These are phyloP conservation scores for Ambrosia hybrid DNA, from an alignment of 140 eudicot species.

Conservation along the genomic window DNA sequence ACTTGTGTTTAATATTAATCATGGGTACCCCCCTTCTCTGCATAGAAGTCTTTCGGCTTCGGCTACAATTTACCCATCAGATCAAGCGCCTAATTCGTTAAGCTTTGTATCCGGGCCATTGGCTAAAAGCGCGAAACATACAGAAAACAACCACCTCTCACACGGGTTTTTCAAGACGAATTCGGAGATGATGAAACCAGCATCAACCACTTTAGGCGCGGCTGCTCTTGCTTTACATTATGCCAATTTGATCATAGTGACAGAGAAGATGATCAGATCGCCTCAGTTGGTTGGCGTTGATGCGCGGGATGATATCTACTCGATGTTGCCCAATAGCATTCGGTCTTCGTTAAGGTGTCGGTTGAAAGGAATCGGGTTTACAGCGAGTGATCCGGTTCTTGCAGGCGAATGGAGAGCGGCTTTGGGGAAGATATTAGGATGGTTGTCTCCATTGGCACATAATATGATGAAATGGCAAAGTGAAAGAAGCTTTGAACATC, in stretches of 20 bases:
- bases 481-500: conserved; percentile 94
- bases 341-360: conserved; percentile 60
- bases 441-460: conserved; percentile 92
- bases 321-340: conserved; percentile 81
- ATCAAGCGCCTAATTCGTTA: conserved; percentile 36
- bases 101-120: conserved; percentile 71
- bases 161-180: conserved; percentile 59
- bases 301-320: conserved; percentile 90
- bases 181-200: conserved; percentile 59
- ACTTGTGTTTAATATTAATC: conserved; percentile 67
- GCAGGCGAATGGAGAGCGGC: conserved; percentile 97
- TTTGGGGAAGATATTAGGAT: conserved; percentile 71
- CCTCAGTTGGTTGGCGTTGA: conserved; percentile 88
- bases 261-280: conserved; percentile 82
- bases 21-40: conserved; percentile 41
- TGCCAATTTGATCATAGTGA: conserved; percentile 77
- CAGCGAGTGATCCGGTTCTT: conserved; percentile 73
- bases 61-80: conserved; percentile 77
- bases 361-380: conserved; percentile 73
- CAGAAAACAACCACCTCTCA: conserved; percentile 38
- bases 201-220: conserved; percentile 63
- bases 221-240: conserved; percentile 87
- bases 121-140: conserved; percentile 42
- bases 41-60: conserved; percentile 85
- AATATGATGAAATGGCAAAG: conserved; percentile 98